phyloP scores from a whole-genome alignment of 768 basidiomycete species.

The Mycena rebaudengoi region DNA sequence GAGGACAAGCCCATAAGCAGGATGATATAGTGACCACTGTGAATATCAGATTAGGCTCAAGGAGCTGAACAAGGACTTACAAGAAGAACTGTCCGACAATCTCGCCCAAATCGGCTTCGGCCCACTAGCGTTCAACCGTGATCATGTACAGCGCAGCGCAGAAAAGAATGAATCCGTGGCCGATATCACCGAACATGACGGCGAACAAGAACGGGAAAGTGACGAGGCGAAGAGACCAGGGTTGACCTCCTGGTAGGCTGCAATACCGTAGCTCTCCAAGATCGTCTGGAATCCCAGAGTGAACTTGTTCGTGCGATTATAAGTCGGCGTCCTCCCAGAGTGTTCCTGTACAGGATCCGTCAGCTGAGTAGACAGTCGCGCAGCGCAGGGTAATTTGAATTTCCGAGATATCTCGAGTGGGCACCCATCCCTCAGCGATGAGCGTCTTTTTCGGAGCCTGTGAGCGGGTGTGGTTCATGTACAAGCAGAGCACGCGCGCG shows the following conservation, averaged over 20 bases:
- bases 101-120: slow-evolving; percentile 80
- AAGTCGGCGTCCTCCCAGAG: slow-evolving; percentile 96
- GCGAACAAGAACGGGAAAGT: slow-evolving; percentile 99
- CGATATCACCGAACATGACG: slow-evolving; percentile 99
- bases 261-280: slow-evolving; percentile 97
- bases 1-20: slow-evolving; percentile 98
- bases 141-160: slow-evolving; percentile 86
- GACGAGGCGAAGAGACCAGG: slow-evolving; percentile 91
- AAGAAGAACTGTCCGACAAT: slow-evolving; percentile 92
- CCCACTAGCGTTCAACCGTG: slow-evolving; percentile 80
- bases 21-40: slow-evolving; percentile 98
- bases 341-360: slow-evolving; percentile 66
- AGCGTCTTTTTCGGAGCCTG: slow-evolving; percentile 91
- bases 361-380: slow-evolving; percentile 65
- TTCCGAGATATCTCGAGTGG: slow-evolving; percentile 85
- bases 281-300: slow-evolving; percentile 97
- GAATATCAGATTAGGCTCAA: slow-evolving; percentile 26
- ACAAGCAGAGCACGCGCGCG: slow-evolving; percentile 88
- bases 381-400: slow-evolving; percentile 90
- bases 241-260: slow-evolving; percentile 95
- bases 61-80: slow-evolving; percentile 56
- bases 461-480: slow-evolving; percentile 95
- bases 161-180: slow-evolving; percentile 89
- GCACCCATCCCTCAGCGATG: slow-evolving; percentile 98
- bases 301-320: slow-evolving; percentile 93